These are phyloP conservation scores for Stachybotrys chartarum DNA, from an alignment of 2,329 filamentous ascomycete genomes.

Conservation along the genomic window DNA sequence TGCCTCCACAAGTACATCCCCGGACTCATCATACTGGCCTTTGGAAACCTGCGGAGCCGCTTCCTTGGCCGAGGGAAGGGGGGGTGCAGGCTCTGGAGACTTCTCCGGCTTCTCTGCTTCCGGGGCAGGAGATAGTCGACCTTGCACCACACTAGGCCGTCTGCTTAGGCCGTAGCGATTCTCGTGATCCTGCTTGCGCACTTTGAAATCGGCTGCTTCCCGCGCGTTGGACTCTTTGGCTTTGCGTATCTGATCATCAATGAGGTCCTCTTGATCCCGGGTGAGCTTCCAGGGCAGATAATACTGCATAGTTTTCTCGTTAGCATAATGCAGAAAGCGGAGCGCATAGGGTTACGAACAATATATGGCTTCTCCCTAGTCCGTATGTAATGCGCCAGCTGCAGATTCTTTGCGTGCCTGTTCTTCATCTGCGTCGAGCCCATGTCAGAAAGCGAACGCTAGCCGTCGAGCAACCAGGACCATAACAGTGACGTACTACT, in stretches of 20 bases:
- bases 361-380: constrained; percentile 67
- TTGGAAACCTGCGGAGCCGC: neutral
- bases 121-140: too few relatives aligned
- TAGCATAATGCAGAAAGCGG: neutral
- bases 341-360: constrained; percentile 43
- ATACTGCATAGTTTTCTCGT: constrained; percentile 45
- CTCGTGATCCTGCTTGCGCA: constrained; percentile 31
- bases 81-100: neutral
- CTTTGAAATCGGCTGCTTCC: constrained; percentile 58
- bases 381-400: constrained; percentile 63
- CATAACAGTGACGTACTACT: constrained; percentile 49
- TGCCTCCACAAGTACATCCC: constrained; percentile 73
- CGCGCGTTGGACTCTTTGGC: constrained; percentile 55
- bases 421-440: constrained; percentile 58
- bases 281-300: constrained; percentile 79
- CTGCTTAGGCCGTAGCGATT: constrained; percentile 15
- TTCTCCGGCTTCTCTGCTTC: neutral
- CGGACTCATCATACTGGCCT: constrained; percentile 56
- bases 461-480: constrained; percentile 8
- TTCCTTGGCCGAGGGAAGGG: neutral
- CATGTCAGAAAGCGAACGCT: neutral
- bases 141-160: constrained; percentile 18
- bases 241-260: constrained; percentile 63
- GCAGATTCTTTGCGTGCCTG: constrained; percentile 64
- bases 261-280: constrained; percentile 58